Evolutionary conservation across 192 early-diverging fungal species (phyloP).

Genomic region (Coemansia sp.): DNA sequence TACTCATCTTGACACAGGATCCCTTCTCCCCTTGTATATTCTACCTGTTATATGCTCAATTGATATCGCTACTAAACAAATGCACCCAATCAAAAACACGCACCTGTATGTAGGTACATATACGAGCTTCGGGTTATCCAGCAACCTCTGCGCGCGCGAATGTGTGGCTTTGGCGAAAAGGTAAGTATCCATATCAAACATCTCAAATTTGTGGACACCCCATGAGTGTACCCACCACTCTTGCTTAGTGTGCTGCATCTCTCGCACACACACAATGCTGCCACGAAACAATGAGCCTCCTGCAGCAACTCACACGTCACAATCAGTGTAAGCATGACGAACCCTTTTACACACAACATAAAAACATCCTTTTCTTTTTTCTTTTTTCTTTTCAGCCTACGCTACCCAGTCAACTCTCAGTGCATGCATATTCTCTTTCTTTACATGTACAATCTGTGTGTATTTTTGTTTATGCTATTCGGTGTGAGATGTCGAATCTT

Average conservation of each 20-base stretch:
- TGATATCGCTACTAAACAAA: too few relatives aligned
- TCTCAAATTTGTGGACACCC: background rate
- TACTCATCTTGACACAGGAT: background rate
- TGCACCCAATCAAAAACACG: background rate
- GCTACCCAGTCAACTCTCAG: background rate
- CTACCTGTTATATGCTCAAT: background rate
- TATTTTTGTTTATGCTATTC: background rate
- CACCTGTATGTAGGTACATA: constrained; percentile 44
- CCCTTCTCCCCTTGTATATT: background rate
- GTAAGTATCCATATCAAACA: constrained; percentile 13
- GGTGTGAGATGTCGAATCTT: background rate
- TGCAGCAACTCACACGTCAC: background rate
- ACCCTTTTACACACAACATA: background rate
- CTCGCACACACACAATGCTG: background rate
- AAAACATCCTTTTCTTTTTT: too few relatives aligned
- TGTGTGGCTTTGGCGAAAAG: constrained; percentile 72
- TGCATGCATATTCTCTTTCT: background rate
- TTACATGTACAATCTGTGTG: background rate
- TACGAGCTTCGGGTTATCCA: constrained; percentile 61
- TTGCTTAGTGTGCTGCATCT: background rate
- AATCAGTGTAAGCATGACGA: background rate
- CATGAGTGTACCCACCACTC: background rate
- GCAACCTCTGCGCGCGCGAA: constrained; percentile 64
- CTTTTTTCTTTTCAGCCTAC: background rate
- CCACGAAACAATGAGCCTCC: background rate